Base-by-base conservation (phyloP, 1,284 basidiomycete species). In the Irpex rosettiformis region DNA sequence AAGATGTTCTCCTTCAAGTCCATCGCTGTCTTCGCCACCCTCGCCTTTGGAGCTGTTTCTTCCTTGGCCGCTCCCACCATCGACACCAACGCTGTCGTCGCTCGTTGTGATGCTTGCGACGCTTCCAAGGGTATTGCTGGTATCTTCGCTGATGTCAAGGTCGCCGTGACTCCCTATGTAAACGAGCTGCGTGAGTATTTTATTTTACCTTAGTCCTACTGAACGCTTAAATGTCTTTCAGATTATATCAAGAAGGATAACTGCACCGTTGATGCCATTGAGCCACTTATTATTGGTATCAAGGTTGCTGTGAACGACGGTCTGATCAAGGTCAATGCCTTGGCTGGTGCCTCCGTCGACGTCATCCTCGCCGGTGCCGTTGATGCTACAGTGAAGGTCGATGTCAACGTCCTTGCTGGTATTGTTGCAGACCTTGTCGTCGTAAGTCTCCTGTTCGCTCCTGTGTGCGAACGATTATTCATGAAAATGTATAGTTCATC, bases 1-100 rank as follows among this genome's bases (percentile, higher is more conserved):
- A 69, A 60, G 21, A 82, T 82, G 80, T 74, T 70, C 71, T 79
- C 77, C 63, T 78, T 81, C 72, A 69, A 65, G 66, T 66, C 70
- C 64, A 56, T 76, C 64, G 68, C 73, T 63, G 57, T 73, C 70
- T 55, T 76, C 66, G 70, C 77, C 58, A 65, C 73, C 59, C 67
- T 75, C 55, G 73, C 76, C 54, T 70, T 80, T 62, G 62, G 67
- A 59, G 62, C 73, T 45, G 21, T 64, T 27, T 56, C 57, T 16
- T 62, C 68, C 29, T 61, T 70, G 56, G 57, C 68, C 52, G 64
- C 64, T 54, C 67, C 68, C 24, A 59, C 60, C 6, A 27, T 64
- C 21, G 42, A 58, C 57, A n/a, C 43, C 45, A 54, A 61, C 33
- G 43, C 56, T 21, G 59, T 57, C 52, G 57, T 57, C 24, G 62